These are phyloP conservation scores for Populus tomentosa DNA, from an alignment of 441 rosid species.

Conservation along the genomic window DNA sequence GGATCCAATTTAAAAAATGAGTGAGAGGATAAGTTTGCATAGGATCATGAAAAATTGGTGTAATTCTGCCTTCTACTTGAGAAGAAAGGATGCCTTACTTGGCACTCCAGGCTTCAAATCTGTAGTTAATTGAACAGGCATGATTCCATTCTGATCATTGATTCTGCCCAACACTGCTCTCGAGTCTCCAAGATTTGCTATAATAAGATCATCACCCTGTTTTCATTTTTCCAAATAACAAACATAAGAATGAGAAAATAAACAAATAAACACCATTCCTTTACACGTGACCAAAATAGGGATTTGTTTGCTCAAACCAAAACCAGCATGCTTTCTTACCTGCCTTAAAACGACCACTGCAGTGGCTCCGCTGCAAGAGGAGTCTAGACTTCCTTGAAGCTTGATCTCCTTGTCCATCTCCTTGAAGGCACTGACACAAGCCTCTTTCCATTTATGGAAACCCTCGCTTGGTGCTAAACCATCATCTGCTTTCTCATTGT, in stretches of 20 bases:
- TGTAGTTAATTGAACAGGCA: slow-evolving; percentile 58
- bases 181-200: slow-evolving; percentile 83
- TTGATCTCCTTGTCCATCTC: slow-evolving; percentile 67
- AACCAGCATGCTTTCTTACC: slow-evolving; percentile 22
- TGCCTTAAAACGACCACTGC: slow-evolving; percentile 66
- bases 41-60: neutral
- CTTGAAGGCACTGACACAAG: slow-evolving; percentile 46
- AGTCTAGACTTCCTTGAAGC: slow-evolving; percentile 56
- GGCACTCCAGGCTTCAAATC: slow-evolving; percentile 77
- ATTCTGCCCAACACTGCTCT: slow-evolving; percentile 66
- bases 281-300: neutral
- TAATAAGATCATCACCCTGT: slow-evolving; percentile 51
- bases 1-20: neutral
- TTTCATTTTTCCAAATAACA: too few relatives aligned
- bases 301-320: neutral
- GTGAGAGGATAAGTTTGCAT: neutral
- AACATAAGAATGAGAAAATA: too few relatives aligned
- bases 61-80: neutral
- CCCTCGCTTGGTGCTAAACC: slow-evolving; percentile 15
- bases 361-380: slow-evolving; percentile 71
- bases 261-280: neutral
- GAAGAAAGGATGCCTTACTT: slow-evolving; percentile 36
- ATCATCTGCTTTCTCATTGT: slow-evolving; percentile 2
- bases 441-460: slow-evolving; percentile 44
- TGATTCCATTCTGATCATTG: slow-evolving; percentile 31